Evolutionary conservation across 495 filamentous ascomycete genomes (phyloP).

Genomic region (Penicillium cataractarum): DNA sequence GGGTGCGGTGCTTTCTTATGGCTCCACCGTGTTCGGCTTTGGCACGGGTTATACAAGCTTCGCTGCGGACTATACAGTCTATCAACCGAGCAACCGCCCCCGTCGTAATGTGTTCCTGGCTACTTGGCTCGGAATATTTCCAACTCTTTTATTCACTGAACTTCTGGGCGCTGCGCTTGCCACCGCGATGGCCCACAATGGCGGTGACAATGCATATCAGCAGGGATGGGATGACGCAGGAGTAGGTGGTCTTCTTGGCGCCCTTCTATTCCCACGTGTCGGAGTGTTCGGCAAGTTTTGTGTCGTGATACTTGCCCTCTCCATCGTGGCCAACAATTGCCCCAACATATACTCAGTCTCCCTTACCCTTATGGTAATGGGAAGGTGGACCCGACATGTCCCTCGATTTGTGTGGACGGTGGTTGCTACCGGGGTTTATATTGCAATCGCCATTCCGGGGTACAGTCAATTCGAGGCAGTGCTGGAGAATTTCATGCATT

Average conservation of each 20-base stretch:
- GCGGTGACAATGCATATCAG: slow-evolving; percentile 28
- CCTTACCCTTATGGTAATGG: slow-evolving; percentile 59
- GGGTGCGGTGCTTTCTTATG: slow-evolving; percentile 20
- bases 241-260: slow-evolving; percentile 57
- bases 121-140: slow-evolving; percentile 34
- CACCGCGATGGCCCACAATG: slow-evolving; percentile 48
- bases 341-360: slow-evolving; percentile 48
- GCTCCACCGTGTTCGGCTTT: slow-evolving; percentile 26
- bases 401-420: slow-evolving; percentile 56
- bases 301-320: slow-evolving; percentile 55
- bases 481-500: slow-evolving; percentile 56
- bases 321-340: slow-evolving; percentile 55
- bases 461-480: slow-evolving; percentile 53
- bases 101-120: slow-evolving; percentile 24
- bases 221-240: slow-evolving; percentile 47
- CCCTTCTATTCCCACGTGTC: slow-evolving; percentile 50
- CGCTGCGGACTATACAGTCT: slow-evolving; percentile 27
- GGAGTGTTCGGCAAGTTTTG: slow-evolving; percentile 61
- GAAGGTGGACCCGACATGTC: slow-evolving; percentile 49
- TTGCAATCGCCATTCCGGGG: slow-evolving; percentile 55
- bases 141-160: slow-evolving; percentile 54
- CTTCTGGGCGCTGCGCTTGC: slow-evolving; percentile 57
- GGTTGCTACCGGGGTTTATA: slow-evolving; percentile 52
- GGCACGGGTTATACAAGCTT: slow-evolving; percentile 28
- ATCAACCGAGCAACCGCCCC: slow-evolving; percentile 26